Evolutionary conservation across 179 eudicot species (phyloP), one percentile per base, ranked within the genome.

Genomic region (Pouteria campechiana): DNA sequence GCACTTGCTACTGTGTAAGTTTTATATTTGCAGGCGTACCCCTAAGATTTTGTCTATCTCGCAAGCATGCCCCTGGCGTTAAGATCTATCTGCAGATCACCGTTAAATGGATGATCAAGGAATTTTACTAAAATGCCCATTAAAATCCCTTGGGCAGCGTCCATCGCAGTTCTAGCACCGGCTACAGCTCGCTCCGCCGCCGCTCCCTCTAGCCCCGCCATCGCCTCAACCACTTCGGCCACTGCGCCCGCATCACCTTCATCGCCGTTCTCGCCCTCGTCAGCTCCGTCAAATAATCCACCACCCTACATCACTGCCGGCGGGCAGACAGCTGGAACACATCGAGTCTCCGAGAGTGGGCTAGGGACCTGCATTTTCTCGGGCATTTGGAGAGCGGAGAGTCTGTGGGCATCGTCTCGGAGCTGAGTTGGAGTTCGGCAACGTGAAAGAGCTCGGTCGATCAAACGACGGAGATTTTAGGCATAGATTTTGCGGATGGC

Each of bases 171-270:
- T 84, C 97, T 25, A 89, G 37, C 10, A 89, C 95, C 4, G 97
- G n/a, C 93, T 50, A 89, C n/a, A 0, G 89, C 87, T 55, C 97
- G 47, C 72, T 84, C 95, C 10, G 83, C 89, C 45, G 55, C 77
- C 6, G 79, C 49, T 7, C 80, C 78, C 6, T 84, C 95, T 33
- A 86, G 19, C 50, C 71, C 92, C 35, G 80, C 58, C 58, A 88
- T 49, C 4, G 79, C 92, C 29, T 88, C 97, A 63, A 84, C 76
- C 67, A 81, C 81, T 11, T 62, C 58, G 13, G 73, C 62, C 2
- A 74, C 77, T n/a, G 83, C 95, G 5, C 92, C 85, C 2, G 58
- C 74, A n/a, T n/a, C n/a, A n/a, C n/a, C 48, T 71, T 79, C 36
- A 81, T 82, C 9, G 94, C 97, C 1, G 83, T 12, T 52, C 78